Evolutionary conservation across 257 asterid genomes (phyloP).

Genomic region (Salvia hispanica): DNA sequence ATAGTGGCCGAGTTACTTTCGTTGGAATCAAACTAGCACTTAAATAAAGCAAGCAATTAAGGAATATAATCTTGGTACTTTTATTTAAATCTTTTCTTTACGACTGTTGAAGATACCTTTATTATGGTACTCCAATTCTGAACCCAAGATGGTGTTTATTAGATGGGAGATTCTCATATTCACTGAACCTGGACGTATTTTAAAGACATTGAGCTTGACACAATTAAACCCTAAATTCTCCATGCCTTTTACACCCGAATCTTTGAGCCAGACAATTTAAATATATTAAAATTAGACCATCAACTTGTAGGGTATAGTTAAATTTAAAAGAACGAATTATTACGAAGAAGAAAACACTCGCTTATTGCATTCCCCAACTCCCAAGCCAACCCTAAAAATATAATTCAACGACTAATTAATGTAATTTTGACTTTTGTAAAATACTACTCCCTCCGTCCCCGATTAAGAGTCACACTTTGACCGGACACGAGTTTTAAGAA

Average conservation of each 20-base stretch:
- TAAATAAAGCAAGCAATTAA: not conserved
- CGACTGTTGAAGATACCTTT: constrained; percentile 20
- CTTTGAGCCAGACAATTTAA: too few species aligned
- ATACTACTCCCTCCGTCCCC: too few species aligned
- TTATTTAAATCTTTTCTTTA: constrained; percentile 17
- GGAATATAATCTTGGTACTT: constrained; percentile 15
- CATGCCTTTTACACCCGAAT: not conserved
- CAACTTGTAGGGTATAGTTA: too few species aligned
- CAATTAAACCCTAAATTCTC: constrained; percentile 7
- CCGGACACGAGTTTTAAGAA: too few species aligned
- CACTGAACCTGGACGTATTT: constrained; percentile 36
- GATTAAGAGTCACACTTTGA: too few species aligned
- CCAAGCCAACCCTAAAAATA: too few species aligned
- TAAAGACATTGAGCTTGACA: not conserved
- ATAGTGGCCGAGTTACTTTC: not conserved
- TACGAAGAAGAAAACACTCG: too few species aligned
- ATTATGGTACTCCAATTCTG: not conserved
- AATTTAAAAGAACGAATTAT: too few species aligned
- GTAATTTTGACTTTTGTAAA: too few species aligned
- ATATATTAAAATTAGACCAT: too few species aligned
- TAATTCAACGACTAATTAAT: too few species aligned
- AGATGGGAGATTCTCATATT: constrained; percentile 18
- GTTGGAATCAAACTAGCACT: constrained; percentile 10
- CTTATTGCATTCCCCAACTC: too few species aligned
- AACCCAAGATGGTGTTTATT: constrained; percentile 1